Percentiles rank a stretch among this genome's conserved stretches.
Evolutionary conservation across 768 basidiomycete genomes (phyloP).

Genomic region (Mycena rebaudengoi): DNA sequence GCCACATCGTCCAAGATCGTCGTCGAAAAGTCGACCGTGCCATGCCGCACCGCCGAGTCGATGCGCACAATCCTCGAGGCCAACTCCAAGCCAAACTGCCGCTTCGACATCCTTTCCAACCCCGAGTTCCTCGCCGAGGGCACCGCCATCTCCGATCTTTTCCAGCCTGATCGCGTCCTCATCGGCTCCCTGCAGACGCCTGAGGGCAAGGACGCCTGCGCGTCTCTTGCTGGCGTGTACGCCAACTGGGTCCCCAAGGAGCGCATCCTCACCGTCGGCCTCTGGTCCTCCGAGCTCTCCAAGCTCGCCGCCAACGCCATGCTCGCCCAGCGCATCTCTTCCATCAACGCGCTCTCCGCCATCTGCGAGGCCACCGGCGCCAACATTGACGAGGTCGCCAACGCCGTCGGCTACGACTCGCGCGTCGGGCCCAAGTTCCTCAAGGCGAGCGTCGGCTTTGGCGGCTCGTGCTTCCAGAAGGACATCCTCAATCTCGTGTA

Average conservation of each 20-base stretch:
- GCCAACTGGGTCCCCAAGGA: conserved; percentile 93
- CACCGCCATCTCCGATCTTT: conserved; percentile 91
- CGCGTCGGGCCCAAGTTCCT: conserved; percentile 96
- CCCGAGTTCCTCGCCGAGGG: conserved; percentile 99
- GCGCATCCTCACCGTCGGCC: conserved; percentile 90
- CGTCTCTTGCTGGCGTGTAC: conserved; percentile 82
- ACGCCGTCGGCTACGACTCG: conserved; percentile 92
- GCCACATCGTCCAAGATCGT: conserved; percentile 95
- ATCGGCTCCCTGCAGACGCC: conserved; percentile 94
- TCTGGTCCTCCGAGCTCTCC: conserved; percentile 98
- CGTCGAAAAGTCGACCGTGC: conserved; percentile 99
- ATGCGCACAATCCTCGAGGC: conserved; percentile 99
- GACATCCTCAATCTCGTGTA: conserved; percentile 99
- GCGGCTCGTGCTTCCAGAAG: conserved; percentile 99
- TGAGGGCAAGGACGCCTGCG: conserved; percentile 85
- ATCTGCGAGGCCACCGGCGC: conserved; percentile 99
- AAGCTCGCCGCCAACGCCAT: conserved; percentile 99
- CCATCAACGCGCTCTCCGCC: conserved; percentile 96
- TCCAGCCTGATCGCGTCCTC: conserved; percentile 92
- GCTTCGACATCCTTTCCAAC: conserved; percentile 98
- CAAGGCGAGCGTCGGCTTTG: conserved; percentile 95
- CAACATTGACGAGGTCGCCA: conserved; percentile 96
- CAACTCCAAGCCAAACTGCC: conserved; percentile 91
- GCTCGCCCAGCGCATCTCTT: conserved; percentile 99
- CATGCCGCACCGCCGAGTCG: conserved; percentile 97